These are phyloP conservation scores for Penicillium sclerotiorum DNA, from an alignment of 2,329 filamentous ascomycete genomes.

Conservation along the genomic window DNA sequence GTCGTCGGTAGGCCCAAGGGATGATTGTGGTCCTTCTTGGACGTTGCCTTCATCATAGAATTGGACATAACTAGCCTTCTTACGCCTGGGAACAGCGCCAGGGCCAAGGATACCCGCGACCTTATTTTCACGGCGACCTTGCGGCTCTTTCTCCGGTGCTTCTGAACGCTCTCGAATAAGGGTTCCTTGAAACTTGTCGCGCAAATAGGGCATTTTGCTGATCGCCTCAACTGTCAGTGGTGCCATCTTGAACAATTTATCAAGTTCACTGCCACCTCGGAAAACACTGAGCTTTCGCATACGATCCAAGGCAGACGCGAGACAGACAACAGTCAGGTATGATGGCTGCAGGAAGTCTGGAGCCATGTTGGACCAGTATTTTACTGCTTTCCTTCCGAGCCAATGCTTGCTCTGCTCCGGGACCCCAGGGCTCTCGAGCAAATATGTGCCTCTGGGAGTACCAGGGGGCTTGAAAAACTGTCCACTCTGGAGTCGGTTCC, in stretches of 20 bases:
- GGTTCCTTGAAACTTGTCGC: constrained; percentile 45
- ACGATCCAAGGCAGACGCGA: constrained; percentile 44
- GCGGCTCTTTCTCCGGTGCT: constrained; percentile 20
- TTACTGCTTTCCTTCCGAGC: constrained; percentile 35
- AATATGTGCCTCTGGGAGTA: constrained; percentile 32
- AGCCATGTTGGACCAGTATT: constrained; percentile 40
- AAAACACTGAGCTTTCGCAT: constrained; percentile 39
- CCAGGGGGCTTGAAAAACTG: constrained; percentile 32
- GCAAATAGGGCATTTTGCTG: constrained; percentile 41
- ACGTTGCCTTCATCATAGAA: too few relatives aligned
- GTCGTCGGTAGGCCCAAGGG: too few relatives aligned
- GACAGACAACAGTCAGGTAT: constrained; percentile 47
- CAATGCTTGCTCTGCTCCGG: constrained; percentile 16
- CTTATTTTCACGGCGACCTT: neutral
- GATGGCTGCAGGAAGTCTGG: constrained; percentile 47
- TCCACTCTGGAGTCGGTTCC: constrained; percentile 52
- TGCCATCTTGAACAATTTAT: constrained; percentile 32
- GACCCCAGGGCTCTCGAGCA: constrained; percentile 32
- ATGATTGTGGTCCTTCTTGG: too few relatives aligned
- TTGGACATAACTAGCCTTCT: too few relatives aligned
- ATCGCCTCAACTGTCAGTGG: constrained; percentile 42
- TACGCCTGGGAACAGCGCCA: too few relatives aligned
- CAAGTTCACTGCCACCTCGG: constrained; percentile 34
- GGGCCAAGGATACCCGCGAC: constrained; percentile 18
- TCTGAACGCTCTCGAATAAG: constrained; percentile 40